These are phyloP conservation scores for Lathyrus sativus DNA, from an alignment of 306 rosid species.

Conservation along the genomic window DNA sequence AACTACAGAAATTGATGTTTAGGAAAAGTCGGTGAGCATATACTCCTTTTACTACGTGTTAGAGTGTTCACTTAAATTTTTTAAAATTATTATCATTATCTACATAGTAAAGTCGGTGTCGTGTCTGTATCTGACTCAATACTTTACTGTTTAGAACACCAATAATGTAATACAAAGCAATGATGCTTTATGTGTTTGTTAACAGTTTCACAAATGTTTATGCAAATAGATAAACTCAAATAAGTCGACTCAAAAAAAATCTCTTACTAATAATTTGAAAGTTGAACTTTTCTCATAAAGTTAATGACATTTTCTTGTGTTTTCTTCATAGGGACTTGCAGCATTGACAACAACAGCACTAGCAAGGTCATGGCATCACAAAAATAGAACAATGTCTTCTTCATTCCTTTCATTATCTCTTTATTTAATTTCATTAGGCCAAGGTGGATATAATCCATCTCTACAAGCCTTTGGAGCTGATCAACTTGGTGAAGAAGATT, in stretches of 20 bases:
- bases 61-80: neutral
- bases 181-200: neutral
- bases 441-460: constrained; percentile 91
- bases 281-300: neutral
- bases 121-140: neutral
- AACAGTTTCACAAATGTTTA: too few species aligned
- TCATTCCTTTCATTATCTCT: constrained; percentile 75
- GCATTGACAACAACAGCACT: constrained; percentile 82
- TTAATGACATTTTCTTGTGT: neutral
- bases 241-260: neutral
- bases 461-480: constrained; percentile 91
- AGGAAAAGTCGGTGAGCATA: neutral
- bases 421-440: constrained; percentile 79
- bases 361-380: constrained; percentile 55
- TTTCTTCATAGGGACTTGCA: constrained; percentile 65
- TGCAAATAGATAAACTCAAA: neutral
- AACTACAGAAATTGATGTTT: neutral
- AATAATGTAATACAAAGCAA: neutral
- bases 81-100: neutral
- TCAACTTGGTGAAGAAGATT: constrained; percentile 73
- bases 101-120: neutral
- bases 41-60: too few species aligned
- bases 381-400: constrained; percentile 55
- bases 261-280: neutral
- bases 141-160: neutral